Percentiles rank a stretch among this genome's conserved stretches.
phyloP scores from a whole-genome alignment of 495 filamentous ascomycete species.

The Aspergillus cavernicola region DNA sequence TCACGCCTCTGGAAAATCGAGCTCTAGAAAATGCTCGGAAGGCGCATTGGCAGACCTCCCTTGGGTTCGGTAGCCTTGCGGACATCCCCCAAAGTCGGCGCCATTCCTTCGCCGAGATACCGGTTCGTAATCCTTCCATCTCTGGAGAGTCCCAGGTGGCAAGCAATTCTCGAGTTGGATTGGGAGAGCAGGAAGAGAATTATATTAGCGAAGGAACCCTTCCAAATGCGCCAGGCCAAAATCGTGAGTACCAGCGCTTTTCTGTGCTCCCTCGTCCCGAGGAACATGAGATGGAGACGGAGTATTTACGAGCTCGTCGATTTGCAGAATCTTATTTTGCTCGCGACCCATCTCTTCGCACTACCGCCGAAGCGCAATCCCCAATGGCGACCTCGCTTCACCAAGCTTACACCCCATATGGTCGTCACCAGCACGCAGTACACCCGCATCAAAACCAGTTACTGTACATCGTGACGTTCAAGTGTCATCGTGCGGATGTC shows the following conservation, averaged over 20 bases:
- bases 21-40: constrained; percentile 76
- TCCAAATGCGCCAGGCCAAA: constrained; percentile 32
- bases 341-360: constrained; percentile 40
- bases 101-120: constrained; percentile 94
- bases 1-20: constrained; percentile 61
- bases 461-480: constrained; percentile 93
- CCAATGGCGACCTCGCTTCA: constrained; percentile 44
- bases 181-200: constrained; percentile 38
- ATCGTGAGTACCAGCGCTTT: constrained; percentile 44
- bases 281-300: constrained; percentile 36
- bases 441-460: constrained; percentile 76
- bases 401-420: constrained; percentile 51
- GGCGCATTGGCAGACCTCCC: constrained; percentile 82
- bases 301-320: constrained; percentile 43
- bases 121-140: constrained; percentile 65
- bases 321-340: constrained; percentile 50
- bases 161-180: constrained; percentile 25
- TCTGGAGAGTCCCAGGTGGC: constrained; percentile 45
- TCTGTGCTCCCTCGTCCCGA: constrained; percentile 28
- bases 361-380: constrained; percentile 31
- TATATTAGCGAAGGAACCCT: constrained; percentile 34
- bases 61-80: constrained; percentile 67
- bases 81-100: constrained; percentile 83
- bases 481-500: constrained; percentile 88
- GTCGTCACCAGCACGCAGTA: constrained; percentile 56